Percentiles rank a stretch among this genome's conserved stretches.
Evolutionary conservation across 2,329 filamentous ascomycete genomes (phyloP).

Genomic region (Amauroascus verrucosus): DNA sequence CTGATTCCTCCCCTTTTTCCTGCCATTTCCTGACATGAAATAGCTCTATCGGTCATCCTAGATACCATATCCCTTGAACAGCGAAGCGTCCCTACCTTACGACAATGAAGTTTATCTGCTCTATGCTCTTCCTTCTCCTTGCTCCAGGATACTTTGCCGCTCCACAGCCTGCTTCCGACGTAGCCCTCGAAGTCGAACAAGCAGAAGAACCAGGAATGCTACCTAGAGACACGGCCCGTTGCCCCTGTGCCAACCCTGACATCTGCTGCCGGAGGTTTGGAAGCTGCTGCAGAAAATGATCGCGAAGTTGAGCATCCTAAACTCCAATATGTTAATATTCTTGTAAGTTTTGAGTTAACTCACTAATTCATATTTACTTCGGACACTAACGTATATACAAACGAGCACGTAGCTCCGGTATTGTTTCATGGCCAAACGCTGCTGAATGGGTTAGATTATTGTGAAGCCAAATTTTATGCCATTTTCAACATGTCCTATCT

Average conservation of each 20-base stretch:
- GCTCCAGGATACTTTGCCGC: background rate
- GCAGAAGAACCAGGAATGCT: background rate
- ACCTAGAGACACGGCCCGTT: background rate
- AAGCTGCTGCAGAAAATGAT: background rate
- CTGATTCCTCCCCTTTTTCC: background rate
- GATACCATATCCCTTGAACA: too few relatives aligned
- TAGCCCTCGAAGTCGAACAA: background rate
- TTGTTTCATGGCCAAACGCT: too few relatives aligned
- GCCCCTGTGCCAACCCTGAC: background rate
- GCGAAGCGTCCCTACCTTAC: too few relatives aligned
- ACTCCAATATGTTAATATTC: background rate
- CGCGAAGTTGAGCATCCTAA: background rate
- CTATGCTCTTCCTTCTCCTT: background rate
- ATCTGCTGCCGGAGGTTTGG: background rate
- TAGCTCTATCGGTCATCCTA: too few relatives aligned
- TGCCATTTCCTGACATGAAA: background rate
- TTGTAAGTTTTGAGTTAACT: background rate
- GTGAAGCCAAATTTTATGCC: too few relatives aligned
- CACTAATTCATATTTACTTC: background rate
- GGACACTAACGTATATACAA: background rate
- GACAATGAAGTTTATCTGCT: conserved; percentile 4
- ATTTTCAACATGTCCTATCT: too few relatives aligned
- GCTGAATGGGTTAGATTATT: too few relatives aligned
- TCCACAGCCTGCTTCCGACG: background rate
- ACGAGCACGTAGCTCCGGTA: too few relatives aligned